Base-by-base conservation (phyloP, 768 basidiomycete species). In the Dacryopinax spathularia region DNA sequence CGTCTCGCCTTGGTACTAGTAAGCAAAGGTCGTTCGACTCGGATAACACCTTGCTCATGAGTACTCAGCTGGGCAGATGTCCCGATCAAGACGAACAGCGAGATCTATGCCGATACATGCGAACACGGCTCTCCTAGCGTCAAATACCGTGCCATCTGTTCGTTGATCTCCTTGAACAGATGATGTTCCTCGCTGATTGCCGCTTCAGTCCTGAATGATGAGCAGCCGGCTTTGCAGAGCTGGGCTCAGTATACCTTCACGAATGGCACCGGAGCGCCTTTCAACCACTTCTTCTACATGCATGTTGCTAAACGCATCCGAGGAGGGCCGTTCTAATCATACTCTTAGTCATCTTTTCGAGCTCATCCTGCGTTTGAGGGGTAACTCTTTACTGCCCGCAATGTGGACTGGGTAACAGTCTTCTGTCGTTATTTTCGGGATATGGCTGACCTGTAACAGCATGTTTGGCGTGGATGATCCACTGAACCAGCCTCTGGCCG, bases 201-300 rank as follows among this genome's bases (percentile, higher is more conserved):
- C 16, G 7, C 59, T 41, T 39, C 85, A 48, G 64, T 89, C 76
- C 73, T 89, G 66, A 89, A 89, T 69, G 86, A 89, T 67, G 87
- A 89, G 70, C 83, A 86, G 68, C 87, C 87, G 7, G 82, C 82
- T 31, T 70, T 88, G 60, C 82, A 83, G 66, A 83, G 81, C 67
- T 89, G 87, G 87, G 87, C 85, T 15, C 76, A 78, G 66, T 82
- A 82, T 65, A 84, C 82, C 67, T 87, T 84, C 71, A 84, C 82
- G 10, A 84, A 85, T 64, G 83, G 83, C 1, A 82, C 82, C 2
- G 77, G 78, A n/a, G 80, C 81, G 1, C 83, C 85, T 1, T 86
- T 87, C 75, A 85, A 86, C 68, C 79, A 78, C 61, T 70, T 79
- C 48, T 85, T 85, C 75, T 84, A 83, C 70, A 75, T 76, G 15